Percentiles rank a stretch among this genome's conserved stretches.
Conservation (phyloP, 1,139 yeast species). For the Pichia sp. region DNA sequence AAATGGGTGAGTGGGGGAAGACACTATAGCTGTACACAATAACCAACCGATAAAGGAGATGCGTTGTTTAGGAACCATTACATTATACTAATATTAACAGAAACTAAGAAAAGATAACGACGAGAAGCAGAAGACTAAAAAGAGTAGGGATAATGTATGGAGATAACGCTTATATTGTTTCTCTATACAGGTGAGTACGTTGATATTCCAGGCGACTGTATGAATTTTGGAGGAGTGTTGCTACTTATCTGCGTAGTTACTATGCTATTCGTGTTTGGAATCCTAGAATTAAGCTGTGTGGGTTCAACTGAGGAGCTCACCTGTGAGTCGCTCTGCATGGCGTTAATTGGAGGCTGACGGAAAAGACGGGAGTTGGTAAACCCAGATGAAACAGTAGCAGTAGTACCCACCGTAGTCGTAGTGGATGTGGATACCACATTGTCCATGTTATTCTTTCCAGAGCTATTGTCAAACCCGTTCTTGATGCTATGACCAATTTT, state of each 20-base stretch:
- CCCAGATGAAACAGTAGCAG: background rate
- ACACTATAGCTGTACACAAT: too few relatives aligned
- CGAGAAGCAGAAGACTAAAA: background rate
- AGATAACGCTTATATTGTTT: too few relatives aligned
- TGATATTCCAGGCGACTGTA: slow-evolving; percentile 1
- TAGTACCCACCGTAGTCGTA: background rate
- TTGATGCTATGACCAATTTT: background rate
- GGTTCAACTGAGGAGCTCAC: background rate
- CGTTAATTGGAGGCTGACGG: background rate
- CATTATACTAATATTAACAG: background rate
- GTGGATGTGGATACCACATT: background rate
- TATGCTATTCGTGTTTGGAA: background rate
- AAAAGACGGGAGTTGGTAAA: background rate
- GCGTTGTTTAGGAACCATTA: background rate
- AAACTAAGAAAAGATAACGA: slow-evolving; percentile 5
- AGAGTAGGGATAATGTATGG: background rate
- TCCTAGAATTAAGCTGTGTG: background rate
- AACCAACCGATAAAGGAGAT: too few relatives aligned
- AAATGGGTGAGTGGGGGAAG: too few relatives aligned
- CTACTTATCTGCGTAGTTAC: background rate
- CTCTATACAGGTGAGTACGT: slow-evolving; percentile 3
- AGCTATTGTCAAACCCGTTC: background rate
- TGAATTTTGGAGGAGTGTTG: background rate
- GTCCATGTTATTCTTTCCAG: background rate
- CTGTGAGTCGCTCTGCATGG: background rate